Evolutionary conservation across 2,329 filamentous ascomycete genomes (phyloP).

Genomic region (Myriosclerotinia scirpicola): DNA sequence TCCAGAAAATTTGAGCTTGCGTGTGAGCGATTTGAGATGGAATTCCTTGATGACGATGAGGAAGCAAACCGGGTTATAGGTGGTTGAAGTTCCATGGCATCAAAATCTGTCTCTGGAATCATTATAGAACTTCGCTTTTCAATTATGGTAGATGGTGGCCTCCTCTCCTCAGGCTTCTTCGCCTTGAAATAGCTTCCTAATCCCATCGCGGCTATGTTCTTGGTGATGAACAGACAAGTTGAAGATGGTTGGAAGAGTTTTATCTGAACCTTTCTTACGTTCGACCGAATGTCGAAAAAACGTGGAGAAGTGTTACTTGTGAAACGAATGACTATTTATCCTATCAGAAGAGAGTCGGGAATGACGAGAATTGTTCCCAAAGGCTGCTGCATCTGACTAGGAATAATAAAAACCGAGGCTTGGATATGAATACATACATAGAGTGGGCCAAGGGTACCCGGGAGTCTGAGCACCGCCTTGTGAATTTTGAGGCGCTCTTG

Average conservation of each 20-base stretch:
- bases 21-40: slow-evolving; percentile 48
- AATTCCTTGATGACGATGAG: slow-evolving; percentile 54
- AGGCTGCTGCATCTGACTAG: slow-evolving; percentile 3
- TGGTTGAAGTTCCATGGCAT: slow-evolving; percentile 51
- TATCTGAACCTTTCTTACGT: background rate
- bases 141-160: slow-evolving; percentile 45
- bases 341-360: background rate
- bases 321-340: background rate
- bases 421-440: slow-evolving; percentile 17
- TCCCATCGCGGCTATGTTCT: slow-evolving; percentile 51
- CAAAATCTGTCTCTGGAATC: slow-evolving; percentile 35
- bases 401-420: background rate
- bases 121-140: slow-evolving; percentile 42
- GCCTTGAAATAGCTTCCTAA: slow-evolving; percentile 63
- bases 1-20: slow-evolving; percentile 60
- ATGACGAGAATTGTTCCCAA: background rate
- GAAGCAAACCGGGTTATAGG: slow-evolving; percentile 51
- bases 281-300: background rate
- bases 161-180: slow-evolving; percentile 44
- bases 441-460: background rate
- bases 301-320: slow-evolving; percentile 5
- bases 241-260: background rate
- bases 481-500: background rate
- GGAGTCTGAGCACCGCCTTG: background rate
- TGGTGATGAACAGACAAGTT: background rate